Evolutionary conservation across 306 rosid genomes (phyloP).

Genomic region (Rosa lucieae): DNA sequence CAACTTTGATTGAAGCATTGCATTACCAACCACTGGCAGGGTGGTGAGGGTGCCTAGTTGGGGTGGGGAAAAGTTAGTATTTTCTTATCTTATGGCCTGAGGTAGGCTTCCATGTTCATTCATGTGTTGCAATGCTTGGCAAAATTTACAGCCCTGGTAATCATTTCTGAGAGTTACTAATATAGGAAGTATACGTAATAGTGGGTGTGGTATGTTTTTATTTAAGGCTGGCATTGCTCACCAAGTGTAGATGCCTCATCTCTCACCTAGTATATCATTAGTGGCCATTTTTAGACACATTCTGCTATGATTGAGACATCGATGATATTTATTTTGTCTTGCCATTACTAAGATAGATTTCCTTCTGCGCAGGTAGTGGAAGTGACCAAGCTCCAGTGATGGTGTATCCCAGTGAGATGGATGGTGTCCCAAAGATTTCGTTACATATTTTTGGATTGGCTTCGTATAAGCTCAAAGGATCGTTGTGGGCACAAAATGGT

Average conservation of each 20-base stretch:
- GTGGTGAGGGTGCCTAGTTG: background rate
- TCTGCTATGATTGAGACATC: background rate
- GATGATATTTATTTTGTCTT: constrained; percentile 13
- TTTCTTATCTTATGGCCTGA: background rate
- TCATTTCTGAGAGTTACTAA: background rate
- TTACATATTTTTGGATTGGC: constrained; percentile 72
- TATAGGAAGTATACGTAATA: background rate
- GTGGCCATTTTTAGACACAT: background rate
- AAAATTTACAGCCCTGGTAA: background rate
- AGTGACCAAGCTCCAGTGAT: constrained; percentile 47
- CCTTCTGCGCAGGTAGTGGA: constrained; percentile 44
- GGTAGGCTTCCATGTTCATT: background rate
- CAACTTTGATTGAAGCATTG: constrained; percentile 1
- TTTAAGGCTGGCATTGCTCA: background rate
- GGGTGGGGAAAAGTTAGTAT: background rate
- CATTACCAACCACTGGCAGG: background rate
- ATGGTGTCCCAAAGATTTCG: constrained; percentile 56
- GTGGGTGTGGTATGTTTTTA: background rate
- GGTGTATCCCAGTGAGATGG: constrained; percentile 56
- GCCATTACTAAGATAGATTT: constrained; percentile 11
- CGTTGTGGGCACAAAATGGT: constrained; percentile 61
- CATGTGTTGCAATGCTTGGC: background rate
- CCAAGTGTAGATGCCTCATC: background rate
- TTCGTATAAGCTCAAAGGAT: constrained; percentile 74
- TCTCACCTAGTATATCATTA: background rate